Conservation (phyloP, 2,329 filamentous ascomycete genomes). For the Bertia moriformis region DNA sequence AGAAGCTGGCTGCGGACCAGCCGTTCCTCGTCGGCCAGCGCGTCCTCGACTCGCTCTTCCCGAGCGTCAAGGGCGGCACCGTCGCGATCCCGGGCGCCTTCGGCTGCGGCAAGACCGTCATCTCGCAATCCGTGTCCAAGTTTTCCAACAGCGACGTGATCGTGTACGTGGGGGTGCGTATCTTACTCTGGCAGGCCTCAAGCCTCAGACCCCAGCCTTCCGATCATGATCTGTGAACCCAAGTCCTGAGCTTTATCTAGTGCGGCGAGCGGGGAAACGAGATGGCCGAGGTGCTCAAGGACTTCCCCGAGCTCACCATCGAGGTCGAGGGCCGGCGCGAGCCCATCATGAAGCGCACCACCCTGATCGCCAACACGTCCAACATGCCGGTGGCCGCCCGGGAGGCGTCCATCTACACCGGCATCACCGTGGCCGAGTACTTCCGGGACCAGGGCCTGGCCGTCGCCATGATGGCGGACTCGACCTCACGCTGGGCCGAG, state of each 20-base stretch:
- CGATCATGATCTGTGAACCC: background rate
- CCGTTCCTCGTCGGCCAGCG: conserved; percentile 95
- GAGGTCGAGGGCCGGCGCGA: conserved; percentile 87
- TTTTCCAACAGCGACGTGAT: conserved; percentile 99
- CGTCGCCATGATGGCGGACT: conserved; percentile 99
- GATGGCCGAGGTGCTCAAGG: conserved; percentile 99
- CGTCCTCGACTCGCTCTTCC: conserved; percentile 91
- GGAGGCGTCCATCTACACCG: conserved; percentile 97
- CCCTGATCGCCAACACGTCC: conserved; percentile 94
- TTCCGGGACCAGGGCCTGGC: conserved; percentile 94
- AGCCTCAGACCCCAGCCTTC: too few species aligned
- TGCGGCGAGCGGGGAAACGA: conserved; percentile 96
- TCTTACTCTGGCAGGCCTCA: too few species aligned
- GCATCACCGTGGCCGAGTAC: conserved; percentile 86
- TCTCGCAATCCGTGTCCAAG: conserved; percentile 95
- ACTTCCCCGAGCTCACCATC: conserved; percentile 96
- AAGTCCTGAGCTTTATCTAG: conserved; percentile 16
- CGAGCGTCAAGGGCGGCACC: conserved; percentile 89
- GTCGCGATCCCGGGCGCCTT: conserved; percentile 97
- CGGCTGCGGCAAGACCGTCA: conserved; percentile 98
- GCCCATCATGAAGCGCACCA: conserved; percentile 99
- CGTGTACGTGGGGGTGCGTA: conserved; percentile 71
- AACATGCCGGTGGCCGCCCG: conserved; percentile 99
- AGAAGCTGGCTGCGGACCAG: conserved; percentile 77
- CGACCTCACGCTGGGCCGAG: conserved; percentile 94